phyloP scores from a whole-genome alignment of 441 rosid species.

The Populus tomentosa region DNA sequence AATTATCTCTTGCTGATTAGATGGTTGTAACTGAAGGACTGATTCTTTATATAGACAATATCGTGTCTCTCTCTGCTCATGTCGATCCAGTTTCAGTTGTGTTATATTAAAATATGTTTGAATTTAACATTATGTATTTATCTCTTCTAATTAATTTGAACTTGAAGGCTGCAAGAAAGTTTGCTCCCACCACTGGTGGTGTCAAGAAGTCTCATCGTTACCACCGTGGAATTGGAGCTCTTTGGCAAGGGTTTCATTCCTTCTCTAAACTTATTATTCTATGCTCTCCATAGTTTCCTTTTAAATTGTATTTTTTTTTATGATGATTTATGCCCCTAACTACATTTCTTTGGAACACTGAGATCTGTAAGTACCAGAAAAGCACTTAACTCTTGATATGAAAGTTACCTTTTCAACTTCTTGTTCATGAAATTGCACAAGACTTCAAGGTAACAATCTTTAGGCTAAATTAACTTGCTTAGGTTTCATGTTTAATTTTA shows the following conservation, averaged over 20 bases:
- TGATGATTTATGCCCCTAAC: neutral
- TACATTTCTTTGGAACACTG: slow-evolving; percentile 12
- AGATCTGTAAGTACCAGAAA: slow-evolving; percentile 51
- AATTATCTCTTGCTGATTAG: no score
- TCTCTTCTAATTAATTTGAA: neutral
- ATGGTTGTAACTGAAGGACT: no score
- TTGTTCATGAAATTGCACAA: slow-evolving; percentile 58
- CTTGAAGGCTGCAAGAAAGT: slow-evolving; percentile 49
- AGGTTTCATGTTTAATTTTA: neutral
- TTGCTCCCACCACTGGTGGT: slow-evolving; percentile 61
- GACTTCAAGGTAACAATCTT: slow-evolving; percentile 40
- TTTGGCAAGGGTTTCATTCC: slow-evolving; percentile 23
- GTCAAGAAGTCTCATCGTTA: slow-evolving; percentile 15
- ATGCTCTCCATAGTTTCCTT: neutral
- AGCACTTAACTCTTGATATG: slow-evolving; percentile 54
- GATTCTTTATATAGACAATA: no score
- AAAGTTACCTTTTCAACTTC: slow-evolving; percentile 53
- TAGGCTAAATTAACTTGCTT: neutral
- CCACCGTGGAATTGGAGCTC: slow-evolving; percentile 51
- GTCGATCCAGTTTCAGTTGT: neutral
- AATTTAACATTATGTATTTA: neutral
- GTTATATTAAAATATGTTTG: neutral
- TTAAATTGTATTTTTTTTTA: neutral
- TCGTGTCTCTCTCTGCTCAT: no score
- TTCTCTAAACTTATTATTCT: no score